Percentiles rank a stretch among this genome's conserved stretches.
Evolutionary conservation across 73 alveolate genomes (phyloP).

Genomic region (Paramecium sonneborni): DNA sequence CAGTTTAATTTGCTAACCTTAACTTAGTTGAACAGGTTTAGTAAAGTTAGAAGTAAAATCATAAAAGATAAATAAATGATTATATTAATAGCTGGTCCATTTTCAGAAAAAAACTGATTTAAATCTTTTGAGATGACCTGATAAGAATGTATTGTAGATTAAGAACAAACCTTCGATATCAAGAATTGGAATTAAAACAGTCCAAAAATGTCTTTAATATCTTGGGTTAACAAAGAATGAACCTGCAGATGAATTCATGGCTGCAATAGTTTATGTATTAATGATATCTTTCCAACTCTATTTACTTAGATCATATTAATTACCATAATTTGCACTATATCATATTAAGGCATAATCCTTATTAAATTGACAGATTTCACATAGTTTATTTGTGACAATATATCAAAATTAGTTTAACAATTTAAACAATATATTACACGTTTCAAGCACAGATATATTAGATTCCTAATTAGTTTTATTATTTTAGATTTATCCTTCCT

Average conservation of each 20-base stretch:
- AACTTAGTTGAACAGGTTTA: too few relatives aligned
- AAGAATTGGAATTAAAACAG: conserved; percentile 97
- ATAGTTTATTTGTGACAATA: too few relatives aligned
- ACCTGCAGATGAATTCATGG: conserved; percentile 99
- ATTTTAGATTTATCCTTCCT: too few relatives aligned
- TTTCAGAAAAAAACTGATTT: conserved; percentile 94
- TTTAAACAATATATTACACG: too few relatives aligned
- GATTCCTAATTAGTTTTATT: too few relatives aligned
- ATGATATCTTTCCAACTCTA: conserved; percentile 97
- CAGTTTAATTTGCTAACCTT: too few relatives aligned
- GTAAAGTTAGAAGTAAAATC: too few relatives aligned
- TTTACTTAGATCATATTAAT: conserved; percentile 97
- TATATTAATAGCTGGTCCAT: conserved; percentile 94
- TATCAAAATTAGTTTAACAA: too few relatives aligned
- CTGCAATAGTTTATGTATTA: conserved; percentile 97
- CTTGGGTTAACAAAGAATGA: conserved; percentile 99
- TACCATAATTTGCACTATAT: conserved; percentile 98
- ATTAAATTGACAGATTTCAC: too few relatives aligned
- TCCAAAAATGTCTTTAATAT: conserved; percentile 99
- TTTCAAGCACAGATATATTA: too few relatives aligned
- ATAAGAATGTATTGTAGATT: conserved; percentile 98
- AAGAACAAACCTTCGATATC: conserved; percentile 95
- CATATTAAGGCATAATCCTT: conserved; percentile 98
- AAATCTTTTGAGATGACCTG: conserved; percentile 95
- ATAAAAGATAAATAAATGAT: too few relatives aligned